A percentile compares a stretch with the other conserved stretches of the same genome.
phyloP scores from a whole-genome alignment of 164 flowering plant species.

The Nelumbo lutea region DNA sequence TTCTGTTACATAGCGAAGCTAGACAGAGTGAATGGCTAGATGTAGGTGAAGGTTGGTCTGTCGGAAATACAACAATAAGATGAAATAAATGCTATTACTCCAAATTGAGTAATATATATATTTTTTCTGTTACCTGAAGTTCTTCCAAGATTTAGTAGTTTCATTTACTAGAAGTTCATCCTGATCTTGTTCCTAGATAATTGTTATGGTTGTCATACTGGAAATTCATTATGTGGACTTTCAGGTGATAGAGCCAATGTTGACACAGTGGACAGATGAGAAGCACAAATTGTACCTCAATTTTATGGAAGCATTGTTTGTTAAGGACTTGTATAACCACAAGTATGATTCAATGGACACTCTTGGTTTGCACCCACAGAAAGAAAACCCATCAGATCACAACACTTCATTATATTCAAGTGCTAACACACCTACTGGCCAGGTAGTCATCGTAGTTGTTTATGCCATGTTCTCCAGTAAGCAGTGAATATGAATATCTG shows the following conservation, averaged over 20 bases:
- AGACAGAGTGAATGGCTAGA: background rate
- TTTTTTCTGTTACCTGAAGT: background rate
- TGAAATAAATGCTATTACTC: no score
- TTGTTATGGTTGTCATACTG: conserved; percentile 6
- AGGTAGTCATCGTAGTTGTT: conserved; percentile 34
- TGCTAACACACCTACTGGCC: conserved; percentile 31
- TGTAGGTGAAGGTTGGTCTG: background rate
- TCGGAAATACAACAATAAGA: no score
- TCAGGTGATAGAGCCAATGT: conserved; percentile 22
- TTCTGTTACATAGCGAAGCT: background rate
- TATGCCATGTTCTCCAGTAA: background rate
- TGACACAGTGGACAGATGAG: conserved; percentile 84
- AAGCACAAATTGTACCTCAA: conserved; percentile 75
- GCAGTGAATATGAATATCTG: background rate
- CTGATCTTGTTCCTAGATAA: background rate
- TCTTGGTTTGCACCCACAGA: conserved; percentile 20
- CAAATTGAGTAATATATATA: no score
- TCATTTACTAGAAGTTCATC: background rate
- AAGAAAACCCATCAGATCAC: conserved; percentile 15
- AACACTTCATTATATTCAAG: conserved; percentile 17
- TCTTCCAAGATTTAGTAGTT: background rate
- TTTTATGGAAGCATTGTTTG: conserved; percentile 83
- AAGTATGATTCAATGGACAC: conserved; percentile 31
- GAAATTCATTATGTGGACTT: conserved; percentile 25
- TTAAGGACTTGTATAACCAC: conserved; percentile 37